phyloP scores from a whole-genome alignment of 176 grass and related monocot genomes.

The Eleusine coracana region DNA sequence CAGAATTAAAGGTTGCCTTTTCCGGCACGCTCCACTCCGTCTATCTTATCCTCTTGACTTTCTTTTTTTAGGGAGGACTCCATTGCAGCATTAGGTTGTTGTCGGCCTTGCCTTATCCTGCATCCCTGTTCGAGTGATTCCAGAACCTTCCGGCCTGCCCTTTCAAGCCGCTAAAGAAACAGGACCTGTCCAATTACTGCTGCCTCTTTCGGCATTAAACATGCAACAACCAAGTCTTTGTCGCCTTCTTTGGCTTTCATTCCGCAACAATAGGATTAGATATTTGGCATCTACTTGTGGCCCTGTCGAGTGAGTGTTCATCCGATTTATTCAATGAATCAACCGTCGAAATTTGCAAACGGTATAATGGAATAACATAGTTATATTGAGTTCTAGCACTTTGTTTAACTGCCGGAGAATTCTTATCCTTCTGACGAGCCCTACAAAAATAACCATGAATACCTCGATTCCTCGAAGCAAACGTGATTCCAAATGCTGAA shows the following conservation, averaged over 20 bases:
- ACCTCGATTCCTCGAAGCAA: neutral
- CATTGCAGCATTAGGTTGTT: neutral
- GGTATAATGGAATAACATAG: neutral
- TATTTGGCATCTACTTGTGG: neutral
- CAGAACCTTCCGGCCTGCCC: slow-evolving; percentile 30
- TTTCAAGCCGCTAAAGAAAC: slow-evolving; percentile 20
- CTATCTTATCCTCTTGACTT: slow-evolving; percentile 22
- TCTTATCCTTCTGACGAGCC: too few relatives aligned
- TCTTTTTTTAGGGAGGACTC: neutral
- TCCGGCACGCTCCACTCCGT: slow-evolving; percentile 27
- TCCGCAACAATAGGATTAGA: neutral
- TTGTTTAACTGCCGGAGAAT: neutral
- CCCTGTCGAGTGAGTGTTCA: neutral
- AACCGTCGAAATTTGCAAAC: neutral
- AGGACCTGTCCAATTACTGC: neutral
- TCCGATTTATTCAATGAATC: neutral
- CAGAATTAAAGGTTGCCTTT: neutral
- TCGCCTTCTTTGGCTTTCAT: neutral
- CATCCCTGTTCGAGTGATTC: neutral
- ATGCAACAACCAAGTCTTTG: neutral
- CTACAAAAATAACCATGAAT: too few relatives aligned
- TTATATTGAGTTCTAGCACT: neutral
- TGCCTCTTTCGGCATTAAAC: slow-evolving; percentile 26
- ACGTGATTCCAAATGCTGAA: neutral
- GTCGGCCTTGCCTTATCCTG: slow-evolving; percentile 7